phyloP scores from a whole-genome alignment of 345 rosid species.

The Gossypium rotundifolium region DNA sequence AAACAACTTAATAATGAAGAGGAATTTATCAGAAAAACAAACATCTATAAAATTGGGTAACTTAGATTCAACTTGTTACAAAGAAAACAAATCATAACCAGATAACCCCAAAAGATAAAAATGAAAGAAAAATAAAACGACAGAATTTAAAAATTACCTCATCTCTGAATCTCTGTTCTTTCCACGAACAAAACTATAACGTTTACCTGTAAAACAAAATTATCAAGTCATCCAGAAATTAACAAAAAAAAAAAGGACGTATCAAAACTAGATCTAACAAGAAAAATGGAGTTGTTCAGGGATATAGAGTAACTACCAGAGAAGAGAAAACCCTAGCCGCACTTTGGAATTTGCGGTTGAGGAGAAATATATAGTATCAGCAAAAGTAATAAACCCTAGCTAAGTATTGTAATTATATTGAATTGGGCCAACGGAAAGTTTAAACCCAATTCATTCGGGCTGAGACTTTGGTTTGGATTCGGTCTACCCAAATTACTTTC shows the following conservation, averaged over 20 bases:
- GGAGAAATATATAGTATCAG: background rate
- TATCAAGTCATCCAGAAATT: background rate
- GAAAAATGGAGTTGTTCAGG: background rate
- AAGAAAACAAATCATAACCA: background rate
- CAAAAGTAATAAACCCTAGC: background rate
- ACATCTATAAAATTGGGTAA: background rate
- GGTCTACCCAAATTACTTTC: background rate
- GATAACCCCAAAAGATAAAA: background rate
- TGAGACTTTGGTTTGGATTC: background rate
- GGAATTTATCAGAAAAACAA: background rate
- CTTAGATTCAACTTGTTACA: background rate
- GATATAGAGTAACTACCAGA: background rate
- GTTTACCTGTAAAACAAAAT: constrained; percentile 9
- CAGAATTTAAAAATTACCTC: constrained; percentile 23
- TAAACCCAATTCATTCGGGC: background rate
- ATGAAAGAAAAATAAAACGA: background rate
- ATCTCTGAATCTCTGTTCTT: constrained; percentile 9
- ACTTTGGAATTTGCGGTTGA: background rate
- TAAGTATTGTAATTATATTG: background rate
- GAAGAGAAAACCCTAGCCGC: constrained; percentile 6
- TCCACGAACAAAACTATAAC: background rate
- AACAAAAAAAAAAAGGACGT: background rate
- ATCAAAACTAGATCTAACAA: background rate
- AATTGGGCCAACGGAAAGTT: background rate
- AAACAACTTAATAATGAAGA: background rate